Evolutionary conservation across 2,329 filamentous ascomycete genomes (phyloP), one percentile per base, ranked within the genome.

Genomic region (Talaromyces sp.): DNA sequence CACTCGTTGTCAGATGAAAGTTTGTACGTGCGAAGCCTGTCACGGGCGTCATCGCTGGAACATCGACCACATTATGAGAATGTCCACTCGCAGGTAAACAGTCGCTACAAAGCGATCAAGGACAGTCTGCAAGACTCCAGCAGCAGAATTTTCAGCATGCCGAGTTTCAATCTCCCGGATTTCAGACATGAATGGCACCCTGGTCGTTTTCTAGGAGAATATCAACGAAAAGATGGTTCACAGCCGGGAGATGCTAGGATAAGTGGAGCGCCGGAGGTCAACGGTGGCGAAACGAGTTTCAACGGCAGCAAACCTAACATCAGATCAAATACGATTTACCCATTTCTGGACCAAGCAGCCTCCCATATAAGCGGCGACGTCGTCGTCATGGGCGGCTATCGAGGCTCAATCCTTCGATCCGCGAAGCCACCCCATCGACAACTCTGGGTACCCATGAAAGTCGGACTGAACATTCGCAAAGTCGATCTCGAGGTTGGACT

Each of bases 391-490:
- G 94, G 94, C 22, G 94, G 94, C 15, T 97, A 97, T 73, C 86
- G 94, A 69, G 94, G 94, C 3, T 97, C 93, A 0, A 85, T 97
- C n/a, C 78, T 98, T 35, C 88, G 93, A 35, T 96, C 92, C 11
- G 90, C 92, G 11, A 89, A 92, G 67, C 86, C 90, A 9, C 90
- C 91, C 3, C 87, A 94, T 72, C 88, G 92, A n/a, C 92, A 96
- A 74, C 80, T 97, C 0, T 98, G 94, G 94, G 91, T 96, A 1
- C 93, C 93, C 0, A 89, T 97, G 73, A 97, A 97, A 77, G 89
- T 97, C 33, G 93, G 94, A 0, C 80, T 98, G 60, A 97, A 96
- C 70, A 86, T 97, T 67, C 89, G 93, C 63, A 97, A 95, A 74
- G 93, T 94, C 2, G 92, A 98, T 74, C 83, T 98, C 3, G 92